phyloP scores from a whole-genome alignment of 2,329 filamentous ascomycete species.

The Cladosporium cucumerinum region DNA sequence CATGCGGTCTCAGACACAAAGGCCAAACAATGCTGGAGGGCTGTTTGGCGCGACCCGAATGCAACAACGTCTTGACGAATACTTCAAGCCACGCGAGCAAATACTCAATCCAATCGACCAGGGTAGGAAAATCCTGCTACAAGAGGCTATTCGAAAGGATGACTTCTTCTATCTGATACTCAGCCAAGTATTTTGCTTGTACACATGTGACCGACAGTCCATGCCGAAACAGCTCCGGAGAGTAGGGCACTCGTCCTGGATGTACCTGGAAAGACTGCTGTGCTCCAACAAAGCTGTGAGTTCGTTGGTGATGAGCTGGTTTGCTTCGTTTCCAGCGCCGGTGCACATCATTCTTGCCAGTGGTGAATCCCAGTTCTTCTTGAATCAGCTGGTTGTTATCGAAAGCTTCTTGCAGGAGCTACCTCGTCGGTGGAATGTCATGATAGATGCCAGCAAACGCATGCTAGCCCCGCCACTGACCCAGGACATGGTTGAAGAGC shows the following conservation, averaged over 20 bases:
- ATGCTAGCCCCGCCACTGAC: conserved; percentile 55
- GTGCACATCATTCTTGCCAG: conserved; percentile 42
- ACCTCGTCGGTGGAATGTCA: conserved; percentile 21
- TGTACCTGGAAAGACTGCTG: conserved; percentile 45
- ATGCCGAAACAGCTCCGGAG: conserved; percentile 41
- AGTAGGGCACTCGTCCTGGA: conserved; percentile 29
- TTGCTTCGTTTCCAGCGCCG: conserved; percentile 50
- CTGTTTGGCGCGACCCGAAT: background rate
- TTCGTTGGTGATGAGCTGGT: conserved; percentile 42
- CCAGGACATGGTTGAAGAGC: conserved; percentile 50
- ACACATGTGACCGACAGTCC: conserved; percentile 41
- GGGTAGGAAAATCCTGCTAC: conserved; percentile 53
- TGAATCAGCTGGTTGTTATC: conserved; percentile 14
- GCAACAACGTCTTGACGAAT: conserved; percentile 6
- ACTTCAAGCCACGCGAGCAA: background rate
- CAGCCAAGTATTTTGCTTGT: conserved; percentile 63
- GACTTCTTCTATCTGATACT: conserved; percentile 64
- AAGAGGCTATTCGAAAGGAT: conserved; percentile 51
- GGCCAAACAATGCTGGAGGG: background rate
- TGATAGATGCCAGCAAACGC: conserved; percentile 23
- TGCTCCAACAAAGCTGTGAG: conserved; percentile 45
- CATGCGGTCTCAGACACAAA: background rate
- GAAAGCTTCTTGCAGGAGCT: conserved; percentile 26
- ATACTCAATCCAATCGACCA: conserved; percentile 18
- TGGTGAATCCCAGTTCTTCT: conserved; percentile 15